These are phyloP conservation scores for Uronychia setigera DNA, from an alignment of 73 alveolate species.

Conservation along the genomic window DNA sequence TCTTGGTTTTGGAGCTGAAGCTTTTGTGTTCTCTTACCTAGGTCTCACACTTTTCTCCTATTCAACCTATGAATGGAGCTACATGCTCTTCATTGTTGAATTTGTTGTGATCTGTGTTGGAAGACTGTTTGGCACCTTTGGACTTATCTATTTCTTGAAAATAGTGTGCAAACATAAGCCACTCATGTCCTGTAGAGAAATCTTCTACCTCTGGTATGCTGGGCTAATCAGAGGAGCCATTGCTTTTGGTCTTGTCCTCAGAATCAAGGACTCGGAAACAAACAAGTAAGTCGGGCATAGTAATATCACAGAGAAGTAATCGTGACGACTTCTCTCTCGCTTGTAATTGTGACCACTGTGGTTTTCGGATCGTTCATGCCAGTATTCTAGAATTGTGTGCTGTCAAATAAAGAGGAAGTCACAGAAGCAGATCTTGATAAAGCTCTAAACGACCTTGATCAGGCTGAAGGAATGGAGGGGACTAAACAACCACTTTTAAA, in stretches of 20 bases:
- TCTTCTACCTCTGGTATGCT: slow-evolving; percentile 60
- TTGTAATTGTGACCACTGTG: slow-evolving; percentile 59
- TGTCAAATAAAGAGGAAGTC: background rate
- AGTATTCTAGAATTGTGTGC: slow-evolving; percentile 21
- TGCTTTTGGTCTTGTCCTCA: slow-evolving; percentile 88
- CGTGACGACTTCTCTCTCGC: slow-evolving; percentile 58
- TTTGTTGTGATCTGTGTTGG: slow-evolving; percentile 49
- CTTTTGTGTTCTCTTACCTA: slow-evolving; percentile 87
- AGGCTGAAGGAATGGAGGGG: slow-evolving; percentile 6
- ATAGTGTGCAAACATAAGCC: slow-evolving; percentile 40
- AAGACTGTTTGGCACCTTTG: slow-evolving; percentile 64
- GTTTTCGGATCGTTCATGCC: slow-evolving; percentile 57
- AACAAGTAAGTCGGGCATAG: slow-evolving; percentile 14
- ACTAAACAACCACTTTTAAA: slow-evolving; percentile 34
- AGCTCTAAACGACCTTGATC: background rate
- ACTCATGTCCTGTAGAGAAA: slow-evolving; percentile 49
- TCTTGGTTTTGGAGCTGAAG: slow-evolving; percentile 87
- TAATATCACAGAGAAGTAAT: slow-evolving; percentile 33
- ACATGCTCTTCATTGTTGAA: slow-evolving; percentile 51
- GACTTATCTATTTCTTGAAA: slow-evolving; percentile 40
- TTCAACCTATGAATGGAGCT: slow-evolving; percentile 60
- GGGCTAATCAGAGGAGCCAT: slow-evolving; percentile 93
- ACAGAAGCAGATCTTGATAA: background rate
- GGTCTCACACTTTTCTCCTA: slow-evolving; percentile 86
- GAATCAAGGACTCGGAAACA: slow-evolving; percentile 59